A percentile compares a stretch with the other conserved stretches of the same genome.
Conservation (phyloP, 805 yeast species). For the Debaryomyces tyrocola region DNA sequence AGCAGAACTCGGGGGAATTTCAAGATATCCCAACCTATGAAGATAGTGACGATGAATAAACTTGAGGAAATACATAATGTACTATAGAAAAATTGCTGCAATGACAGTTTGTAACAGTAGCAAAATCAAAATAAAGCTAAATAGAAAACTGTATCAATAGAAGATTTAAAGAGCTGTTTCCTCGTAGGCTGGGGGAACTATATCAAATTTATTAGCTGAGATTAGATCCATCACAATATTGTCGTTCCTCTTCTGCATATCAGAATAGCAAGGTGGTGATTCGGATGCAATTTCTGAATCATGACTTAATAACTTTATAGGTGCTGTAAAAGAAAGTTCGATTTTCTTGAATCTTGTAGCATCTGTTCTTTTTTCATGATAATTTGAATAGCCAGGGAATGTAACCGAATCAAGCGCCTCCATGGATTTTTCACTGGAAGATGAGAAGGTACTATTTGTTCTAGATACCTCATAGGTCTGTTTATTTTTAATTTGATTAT, state of each 20-base stretch:
- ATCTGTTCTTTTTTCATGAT: slow-evolving; percentile 6
- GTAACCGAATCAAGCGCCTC: neutral
- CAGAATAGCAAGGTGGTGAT: slow-evolving; percentile 12
- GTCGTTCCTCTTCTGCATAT: neutral
- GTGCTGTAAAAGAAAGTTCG: slow-evolving; percentile 13
- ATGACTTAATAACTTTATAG: slow-evolving; percentile 10
- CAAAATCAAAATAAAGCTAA: neutral
- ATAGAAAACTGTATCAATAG: neutral
- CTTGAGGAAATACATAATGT: neutral
- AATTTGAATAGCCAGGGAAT: slow-evolving; percentile 7
- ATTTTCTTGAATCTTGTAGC: slow-evolving; percentile 8
- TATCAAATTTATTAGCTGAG: neutral
- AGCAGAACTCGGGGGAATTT: slow-evolving; percentile 12
- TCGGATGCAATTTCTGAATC: slow-evolving; percentile 10
- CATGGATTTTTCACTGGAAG: neutral
- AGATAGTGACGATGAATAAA: slow-evolving; percentile 34
- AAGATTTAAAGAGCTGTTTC: neutral
- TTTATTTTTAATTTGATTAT: neutral
- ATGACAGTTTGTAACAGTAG: neutral
- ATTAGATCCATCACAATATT: neutral
- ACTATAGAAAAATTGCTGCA: neutral
- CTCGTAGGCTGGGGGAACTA: neutral
- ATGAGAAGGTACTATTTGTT: neutral
- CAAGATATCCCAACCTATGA: slow-evolving; percentile 42
- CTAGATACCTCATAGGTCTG: neutral